Base-by-base conservation (phyloP, 2,329 filamentous ascomycete species). In the Pseudocercospora vitis region DNA sequence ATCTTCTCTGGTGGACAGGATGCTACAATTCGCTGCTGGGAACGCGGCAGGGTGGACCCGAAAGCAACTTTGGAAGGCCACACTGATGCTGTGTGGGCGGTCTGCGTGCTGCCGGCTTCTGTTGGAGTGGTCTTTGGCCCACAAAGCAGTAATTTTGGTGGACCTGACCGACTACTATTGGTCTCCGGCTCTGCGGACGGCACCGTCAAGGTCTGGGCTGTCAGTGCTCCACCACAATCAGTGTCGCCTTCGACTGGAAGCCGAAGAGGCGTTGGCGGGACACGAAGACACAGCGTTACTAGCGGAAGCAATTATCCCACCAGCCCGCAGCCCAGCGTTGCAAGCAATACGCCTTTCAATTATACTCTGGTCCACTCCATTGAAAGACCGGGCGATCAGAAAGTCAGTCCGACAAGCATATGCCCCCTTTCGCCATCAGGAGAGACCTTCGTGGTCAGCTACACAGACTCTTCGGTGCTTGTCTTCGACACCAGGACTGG, bases 1-100 rank as follows among this genome's bases (percentile, higher is more conserved):
- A 91, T 99, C 61, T 99, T 99, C 72, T 97, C 92, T 4, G 94
- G 94, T 56, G 94, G 94, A 3, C 91, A 96, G 70, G 94, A 99
- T 71, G 85, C 89, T 14, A 95, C 90, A 5, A 85, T 99, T 31
- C 84, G 91, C 24, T 91, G 99, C 0, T 99, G 94, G 94, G 92
- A 99, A 72, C 84, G 91, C 47, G 92, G 92, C 23, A 81, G 92
- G 42, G 90, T 99, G 26, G 94, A 97, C 68, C 91, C 94, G 6
- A 97, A 97, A 72, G 91, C 91, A 2, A 96, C 91, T 0, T 78
- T 99, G 3, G 90, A 96, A 62, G 92, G 91, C 0, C 59, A 97
- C 67, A 95, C 88, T 0, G 94, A 99, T 76, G 90, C 91, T 3
- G 90, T 99, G 3, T 99, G 94, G 94, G 87, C 91, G 2, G 81